A percentile compares a stretch with the other conserved stretches of the same genome.
These are phyloP conservation scores for Globisporangium echinulatum DNA, from an alignment of 352 stramenopile genomes.

Conservation along the genomic window DNA sequence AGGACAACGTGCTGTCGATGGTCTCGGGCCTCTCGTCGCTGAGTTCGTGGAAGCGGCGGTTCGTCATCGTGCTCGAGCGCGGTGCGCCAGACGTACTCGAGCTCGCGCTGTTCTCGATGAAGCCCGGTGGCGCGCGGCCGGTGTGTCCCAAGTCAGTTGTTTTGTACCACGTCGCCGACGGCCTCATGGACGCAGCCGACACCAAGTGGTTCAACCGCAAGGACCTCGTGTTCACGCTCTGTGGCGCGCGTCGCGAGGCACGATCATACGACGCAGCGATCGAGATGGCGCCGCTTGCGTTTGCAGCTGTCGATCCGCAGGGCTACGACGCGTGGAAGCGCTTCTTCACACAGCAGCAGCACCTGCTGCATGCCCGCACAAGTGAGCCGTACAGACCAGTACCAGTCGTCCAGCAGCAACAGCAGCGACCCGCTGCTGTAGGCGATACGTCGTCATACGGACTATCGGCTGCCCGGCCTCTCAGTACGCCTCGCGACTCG, in stretches of 20 bases:
- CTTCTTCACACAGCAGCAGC: conserved; percentile 57
- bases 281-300: conserved; percentile 39
- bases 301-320: conserved; percentile 42
- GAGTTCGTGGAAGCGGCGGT: conserved; percentile 49
- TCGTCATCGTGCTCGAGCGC: conserved; percentile 67
- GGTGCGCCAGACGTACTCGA: conserved; percentile 53
- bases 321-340: conserved; percentile 46
- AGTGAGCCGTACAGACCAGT: conserved; percentile 2
- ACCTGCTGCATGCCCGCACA: conserved; percentile 14
- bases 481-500: neutral
- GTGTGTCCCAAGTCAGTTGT: conserved; percentile 52
- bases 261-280: conserved; percentile 25
- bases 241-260: conserved; percentile 26
- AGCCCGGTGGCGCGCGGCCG: conserved; percentile 31
- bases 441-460: neutral
- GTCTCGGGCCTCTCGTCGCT: conserved; percentile 52
- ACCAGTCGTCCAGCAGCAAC: neutral
- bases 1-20: conserved; percentile 54
- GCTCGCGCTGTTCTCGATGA: conserved; percentile 64
- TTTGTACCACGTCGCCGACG: conserved; percentile 47
- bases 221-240: conserved; percentile 46
- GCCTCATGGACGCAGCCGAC: conserved; percentile 36
- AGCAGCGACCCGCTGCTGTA: neutral
- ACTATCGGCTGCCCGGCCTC: neutral
- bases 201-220: conserved; percentile 73